Evolutionary conservation across 2,329 filamentous ascomycete species (phyloP).

Genomic region (Leptodontidium sp.): DNA sequence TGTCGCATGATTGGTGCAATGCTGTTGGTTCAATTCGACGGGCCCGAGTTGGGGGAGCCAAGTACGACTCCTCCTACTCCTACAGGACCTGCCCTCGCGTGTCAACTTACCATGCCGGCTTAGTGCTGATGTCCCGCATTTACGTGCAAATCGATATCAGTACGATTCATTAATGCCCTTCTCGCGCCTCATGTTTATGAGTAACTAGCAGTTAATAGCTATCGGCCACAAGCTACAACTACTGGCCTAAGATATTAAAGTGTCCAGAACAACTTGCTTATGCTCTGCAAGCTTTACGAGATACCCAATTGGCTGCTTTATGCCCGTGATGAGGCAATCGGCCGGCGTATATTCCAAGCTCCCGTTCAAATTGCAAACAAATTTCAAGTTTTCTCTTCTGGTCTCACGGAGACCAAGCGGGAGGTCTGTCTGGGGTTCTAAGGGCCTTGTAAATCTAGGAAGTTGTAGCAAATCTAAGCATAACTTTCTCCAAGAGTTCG

Average conservation of each 20-base stretch:
- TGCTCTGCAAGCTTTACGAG: background rate
- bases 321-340: background rate
- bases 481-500: slow-evolving; percentile 5
- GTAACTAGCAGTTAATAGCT: slow-evolving; percentile 2
- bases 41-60: background rate
- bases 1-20: slow-evolving; percentile 5
- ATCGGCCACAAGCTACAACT: background rate
- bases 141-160: slow-evolving; percentile 5
- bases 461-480: slow-evolving; percentile 1
- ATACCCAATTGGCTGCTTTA: background rate
- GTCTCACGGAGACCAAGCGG: background rate
- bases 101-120: background rate
- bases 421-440: slow-evolving; percentile 1
- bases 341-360: background rate
- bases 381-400: slow-evolving; percentile 1
- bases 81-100: slow-evolving; percentile 2
- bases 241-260: background rate
- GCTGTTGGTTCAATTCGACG: slow-evolving; percentile 5
- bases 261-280: background rate
- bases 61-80: slow-evolving; percentile 1
- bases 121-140: slow-evolving; percentile 3
- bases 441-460: background rate
- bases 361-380: slow-evolving; percentile 5
- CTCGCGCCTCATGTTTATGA: background rate
- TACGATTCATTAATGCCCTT: background rate